Evolutionary conservation across 257 asterid genomes (phyloP).

Genomic region (Echium plantagineum): DNA sequence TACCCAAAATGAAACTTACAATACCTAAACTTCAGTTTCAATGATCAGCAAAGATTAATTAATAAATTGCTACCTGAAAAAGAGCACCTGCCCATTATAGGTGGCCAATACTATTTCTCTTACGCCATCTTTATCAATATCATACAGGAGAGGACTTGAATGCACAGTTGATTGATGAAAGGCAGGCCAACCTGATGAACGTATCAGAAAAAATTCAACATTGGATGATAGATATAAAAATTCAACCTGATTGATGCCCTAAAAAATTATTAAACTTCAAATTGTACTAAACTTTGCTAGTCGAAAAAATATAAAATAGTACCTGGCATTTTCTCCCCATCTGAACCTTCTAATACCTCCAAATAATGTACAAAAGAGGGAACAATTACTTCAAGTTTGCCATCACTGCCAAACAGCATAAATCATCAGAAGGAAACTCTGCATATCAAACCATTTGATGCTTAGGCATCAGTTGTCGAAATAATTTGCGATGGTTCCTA

Average conservation of each 20-base stretch:
- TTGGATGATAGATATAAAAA: background rate
- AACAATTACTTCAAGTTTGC: constrained; percentile 58
- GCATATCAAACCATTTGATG: too few species aligned
- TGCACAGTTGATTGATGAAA: constrained; percentile 97
- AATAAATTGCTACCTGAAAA: constrained; percentile 60
- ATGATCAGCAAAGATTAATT: background rate
- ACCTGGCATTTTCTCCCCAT: constrained; percentile 79
- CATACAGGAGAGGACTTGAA: constrained; percentile 88
- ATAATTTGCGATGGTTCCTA: too few species aligned
- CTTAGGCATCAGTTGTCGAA: too few species aligned
- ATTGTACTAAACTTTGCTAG: too few species aligned
- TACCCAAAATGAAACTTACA: constrained; percentile 7
- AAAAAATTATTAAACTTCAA: background rate
- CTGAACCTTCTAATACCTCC: constrained; percentile 69
- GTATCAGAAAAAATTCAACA: background rate
- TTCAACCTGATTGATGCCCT: background rate
- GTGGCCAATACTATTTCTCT: constrained; percentile 94
- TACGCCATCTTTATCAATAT: constrained; percentile 96
- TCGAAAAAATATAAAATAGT: background rate
- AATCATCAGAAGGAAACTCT: background rate
- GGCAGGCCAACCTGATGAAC: constrained; percentile 90
- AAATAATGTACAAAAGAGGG: constrained; percentile 70
- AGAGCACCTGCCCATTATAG: constrained; percentile 91
- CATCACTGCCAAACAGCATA: constrained; percentile 36
- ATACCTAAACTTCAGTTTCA: background rate